A percentile compares a stretch with the other conserved stretches of the same genome.
phyloP scores from a whole-genome alignment of 805 yeast genomes.

The Schwanniomyces vanrijiae region DNA sequence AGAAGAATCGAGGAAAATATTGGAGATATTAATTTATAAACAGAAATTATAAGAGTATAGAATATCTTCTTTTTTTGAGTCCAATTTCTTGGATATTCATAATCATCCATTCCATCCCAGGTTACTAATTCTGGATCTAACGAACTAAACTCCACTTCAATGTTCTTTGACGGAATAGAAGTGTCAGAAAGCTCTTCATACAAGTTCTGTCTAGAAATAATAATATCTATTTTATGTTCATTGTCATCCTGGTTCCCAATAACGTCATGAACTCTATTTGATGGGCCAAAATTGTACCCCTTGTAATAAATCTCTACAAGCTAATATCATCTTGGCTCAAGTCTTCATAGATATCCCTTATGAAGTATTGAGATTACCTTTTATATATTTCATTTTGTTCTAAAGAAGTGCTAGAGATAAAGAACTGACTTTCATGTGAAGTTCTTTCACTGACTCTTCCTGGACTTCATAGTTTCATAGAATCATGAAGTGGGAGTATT shows the following conservation, averaged over 20 bases:
- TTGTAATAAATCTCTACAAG: constrained; percentile 43
- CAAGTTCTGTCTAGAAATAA: not conserved
- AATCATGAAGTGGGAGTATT: not conserved
- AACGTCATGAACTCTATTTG: constrained; percentile 19
- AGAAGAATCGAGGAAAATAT: constrained; percentile 60
- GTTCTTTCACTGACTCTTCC: not conserved
- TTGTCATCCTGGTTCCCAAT: constrained; percentile 6
- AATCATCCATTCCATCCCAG: constrained; percentile 66
- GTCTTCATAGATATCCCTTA: constrained; percentile 42
- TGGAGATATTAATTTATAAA: constrained; percentile 60
- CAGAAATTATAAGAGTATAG: constrained; percentile 48
- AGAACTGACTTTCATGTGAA: not conserved
- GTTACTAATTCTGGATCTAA: constrained; percentile 68
- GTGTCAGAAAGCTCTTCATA: constrained; percentile 20
- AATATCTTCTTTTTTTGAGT: constrained; percentile 35
- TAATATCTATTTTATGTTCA: not conserved
- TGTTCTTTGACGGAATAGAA: constrained; percentile 34
- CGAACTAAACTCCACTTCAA: constrained; percentile 52
- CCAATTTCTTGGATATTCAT: constrained; percentile 67
- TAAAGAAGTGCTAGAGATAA: not conserved
- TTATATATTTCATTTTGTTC: not conserved
- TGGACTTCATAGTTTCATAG: not conserved
- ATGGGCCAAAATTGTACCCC: constrained; percentile 42
- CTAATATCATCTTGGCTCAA: constrained; percentile 34
- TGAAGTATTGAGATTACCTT: constrained; percentile 18